A percentile compares a stretch with the other conserved stretches of the same genome.
These are phyloP conservation scores for Durusdinium trenchii DNA, from an alignment of 73 alveolate species.

Conservation along the genomic window DNA sequence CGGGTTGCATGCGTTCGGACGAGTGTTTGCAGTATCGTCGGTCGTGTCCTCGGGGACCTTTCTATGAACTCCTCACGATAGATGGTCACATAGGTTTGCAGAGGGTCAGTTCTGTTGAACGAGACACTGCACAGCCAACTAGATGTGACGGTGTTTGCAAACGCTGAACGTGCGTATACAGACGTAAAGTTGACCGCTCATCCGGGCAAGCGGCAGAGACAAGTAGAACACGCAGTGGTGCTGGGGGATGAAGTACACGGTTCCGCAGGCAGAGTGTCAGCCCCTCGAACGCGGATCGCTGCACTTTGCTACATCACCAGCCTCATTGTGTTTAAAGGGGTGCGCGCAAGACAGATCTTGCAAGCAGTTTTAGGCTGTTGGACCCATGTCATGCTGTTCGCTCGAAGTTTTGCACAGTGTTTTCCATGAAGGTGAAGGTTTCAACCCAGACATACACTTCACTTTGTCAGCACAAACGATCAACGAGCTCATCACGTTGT, in stretches of 20 bases:
- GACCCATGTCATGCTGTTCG: neutral
- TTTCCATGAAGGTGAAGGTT: neutral
- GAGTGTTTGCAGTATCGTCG: neutral
- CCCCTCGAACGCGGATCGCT: neutral
- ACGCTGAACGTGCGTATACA: neutral
- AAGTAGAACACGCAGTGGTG: neutral
- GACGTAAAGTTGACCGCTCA: neutral
- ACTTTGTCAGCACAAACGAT: neutral
- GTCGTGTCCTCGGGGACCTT: neutral
- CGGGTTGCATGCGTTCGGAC: neutral
- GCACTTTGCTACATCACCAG: neutral
- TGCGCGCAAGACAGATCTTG: neutral
- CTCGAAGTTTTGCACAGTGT: neutral
- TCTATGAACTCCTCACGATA: neutral
- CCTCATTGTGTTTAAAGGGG: neutral
- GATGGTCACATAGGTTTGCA: too few species aligned
- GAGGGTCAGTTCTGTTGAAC: too few species aligned
- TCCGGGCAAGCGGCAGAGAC: neutral
- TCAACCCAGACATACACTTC: neutral
- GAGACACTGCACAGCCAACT: too few species aligned
- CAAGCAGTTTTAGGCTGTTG: neutral
- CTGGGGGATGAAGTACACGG: constrained; percentile 9
- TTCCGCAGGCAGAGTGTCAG: neutral
- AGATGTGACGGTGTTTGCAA: neutral
- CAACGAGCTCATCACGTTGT: neutral